Conservation (phyloP, 768 basidiomycete species). For the Russula brevipes region DNA sequence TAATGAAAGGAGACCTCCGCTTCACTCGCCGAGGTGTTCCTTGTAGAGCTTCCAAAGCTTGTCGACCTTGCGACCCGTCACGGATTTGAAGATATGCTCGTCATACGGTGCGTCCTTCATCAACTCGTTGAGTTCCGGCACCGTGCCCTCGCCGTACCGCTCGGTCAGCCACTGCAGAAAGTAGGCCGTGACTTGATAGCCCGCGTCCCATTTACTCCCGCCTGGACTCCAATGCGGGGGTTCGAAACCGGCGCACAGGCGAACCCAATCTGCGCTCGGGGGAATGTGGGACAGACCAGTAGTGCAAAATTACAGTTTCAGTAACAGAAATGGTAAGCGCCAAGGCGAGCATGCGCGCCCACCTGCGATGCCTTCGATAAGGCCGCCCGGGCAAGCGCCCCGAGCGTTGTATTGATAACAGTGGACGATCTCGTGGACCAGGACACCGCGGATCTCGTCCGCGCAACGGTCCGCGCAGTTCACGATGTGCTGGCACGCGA, state of each 20-base stretch:
- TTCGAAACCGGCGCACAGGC: slow-evolving; percentile 49
- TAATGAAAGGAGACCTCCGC: neutral
- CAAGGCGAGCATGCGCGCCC: slow-evolving; percentile 17
- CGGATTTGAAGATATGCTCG: slow-evolving; percentile 45
- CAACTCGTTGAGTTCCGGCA: slow-evolving; percentile 53
- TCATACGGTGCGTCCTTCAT: slow-evolving; percentile 49
- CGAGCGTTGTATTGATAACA: slow-evolving; percentile 67
- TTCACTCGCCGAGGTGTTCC: slow-evolving; percentile 32
- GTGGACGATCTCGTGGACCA: slow-evolving; percentile 74
- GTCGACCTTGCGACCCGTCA: slow-evolving; percentile 48
- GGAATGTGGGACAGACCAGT: too few relatives aligned
- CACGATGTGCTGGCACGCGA: slow-evolving; percentile 61
- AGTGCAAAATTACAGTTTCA: too few relatives aligned
- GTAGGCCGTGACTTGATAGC: slow-evolving; percentile 68
- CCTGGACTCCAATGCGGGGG: slow-evolving; percentile 68
- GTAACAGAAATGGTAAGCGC: too few relatives aligned
- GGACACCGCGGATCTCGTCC: slow-evolving; percentile 66
- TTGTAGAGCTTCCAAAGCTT: slow-evolving; percentile 59
- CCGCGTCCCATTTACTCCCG: slow-evolving; percentile 61
- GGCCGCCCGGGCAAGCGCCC: slow-evolving; percentile 58
- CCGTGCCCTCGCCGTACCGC: slow-evolving; percentile 46
- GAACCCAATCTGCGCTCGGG: slow-evolving; percentile 55
- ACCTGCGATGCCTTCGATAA: slow-evolving; percentile 82
- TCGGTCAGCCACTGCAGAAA: slow-evolving; percentile 67
- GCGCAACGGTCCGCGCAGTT: slow-evolving; percentile 38